Evolutionary conservation across 257 asterid species (phyloP).

Genomic region (Przewalskia tangutica): DNA sequence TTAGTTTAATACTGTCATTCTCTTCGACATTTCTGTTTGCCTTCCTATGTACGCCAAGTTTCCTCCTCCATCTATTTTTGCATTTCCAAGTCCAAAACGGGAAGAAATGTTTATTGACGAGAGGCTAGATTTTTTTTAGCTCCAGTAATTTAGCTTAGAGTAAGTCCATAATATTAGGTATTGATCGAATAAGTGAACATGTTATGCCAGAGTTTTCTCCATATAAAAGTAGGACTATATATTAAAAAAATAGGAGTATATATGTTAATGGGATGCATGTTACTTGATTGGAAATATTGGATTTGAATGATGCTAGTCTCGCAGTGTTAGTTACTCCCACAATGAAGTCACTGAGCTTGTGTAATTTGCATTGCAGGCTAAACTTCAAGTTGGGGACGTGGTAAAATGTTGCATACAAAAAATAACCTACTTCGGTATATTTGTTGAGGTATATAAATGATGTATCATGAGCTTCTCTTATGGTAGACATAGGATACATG

Average conservation of each 20-base stretch:
- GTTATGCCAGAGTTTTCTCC: no score
- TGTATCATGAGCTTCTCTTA: not conserved
- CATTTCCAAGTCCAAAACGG: no score
- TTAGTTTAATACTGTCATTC: not conserved
- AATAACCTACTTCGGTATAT: conserved; percentile 83
- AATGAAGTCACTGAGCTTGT: not conserved
- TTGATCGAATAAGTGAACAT: no score
- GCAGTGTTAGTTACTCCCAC: not conserved
- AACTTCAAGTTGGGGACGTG: conserved; percentile 71
- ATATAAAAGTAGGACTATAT: no score
- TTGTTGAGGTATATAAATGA: conserved; percentile 65
- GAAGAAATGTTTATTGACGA: no score
- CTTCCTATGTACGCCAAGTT: not conserved
- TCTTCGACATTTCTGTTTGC: not conserved
- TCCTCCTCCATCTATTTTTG: no score
- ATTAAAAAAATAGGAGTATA: no score
- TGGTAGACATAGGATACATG: not conserved
- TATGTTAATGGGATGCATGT: no score
- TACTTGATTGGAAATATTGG: no score
- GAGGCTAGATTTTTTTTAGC: no score
- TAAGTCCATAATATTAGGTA: no score
- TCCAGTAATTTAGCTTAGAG: no score
- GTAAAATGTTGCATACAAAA: conserved; percentile 80
- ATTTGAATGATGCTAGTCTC: not conserved
- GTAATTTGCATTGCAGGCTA: conserved; percentile 43